These are phyloP conservation scores for Pterocarpus santalinus DNA, from an alignment of 306 rosid genomes.

Conservation along the genomic window DNA sequence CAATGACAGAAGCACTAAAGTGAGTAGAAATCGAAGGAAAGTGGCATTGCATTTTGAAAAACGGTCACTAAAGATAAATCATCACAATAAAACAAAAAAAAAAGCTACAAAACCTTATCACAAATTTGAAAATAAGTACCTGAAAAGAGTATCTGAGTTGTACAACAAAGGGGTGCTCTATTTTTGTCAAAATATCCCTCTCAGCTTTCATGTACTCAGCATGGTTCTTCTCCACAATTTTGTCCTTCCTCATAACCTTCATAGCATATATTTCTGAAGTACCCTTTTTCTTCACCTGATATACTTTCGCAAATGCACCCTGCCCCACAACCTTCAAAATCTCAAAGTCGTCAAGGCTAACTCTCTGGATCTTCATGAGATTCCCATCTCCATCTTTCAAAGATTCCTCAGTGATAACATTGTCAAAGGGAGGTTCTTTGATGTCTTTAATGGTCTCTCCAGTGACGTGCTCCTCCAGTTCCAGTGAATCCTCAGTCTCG, in stretches of 20 bases:
- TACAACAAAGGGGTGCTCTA: slow-evolving; percentile 87
- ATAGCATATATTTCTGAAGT: slow-evolving; percentile 93
- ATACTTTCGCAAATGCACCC: slow-evolving; percentile 97
- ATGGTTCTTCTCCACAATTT: slow-evolving; percentile 95
- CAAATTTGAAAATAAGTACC: slow-evolving; percentile 55
- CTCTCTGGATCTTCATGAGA: slow-evolving; percentile 54
- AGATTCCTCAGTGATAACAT: slow-evolving; percentile 46
- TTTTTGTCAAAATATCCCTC: slow-evolving; percentile 86
- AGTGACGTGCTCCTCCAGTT: slow-evolving; percentile 48
- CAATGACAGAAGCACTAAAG: slow-evolving; percentile 1
- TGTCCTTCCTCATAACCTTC: slow-evolving; percentile 99
- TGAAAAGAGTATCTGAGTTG: slow-evolving; percentile 98
- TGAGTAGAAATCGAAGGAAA: neutral
- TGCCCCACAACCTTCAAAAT: slow-evolving; percentile 96
- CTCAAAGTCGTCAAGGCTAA: slow-evolving; percentile 90
- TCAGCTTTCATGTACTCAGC: slow-evolving; percentile 98
- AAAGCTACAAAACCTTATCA: slow-evolving; percentile 4
- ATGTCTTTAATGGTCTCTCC: slow-evolving; percentile 51
- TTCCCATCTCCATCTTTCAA: slow-evolving; percentile 49
- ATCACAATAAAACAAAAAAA: slow-evolving; percentile 5
- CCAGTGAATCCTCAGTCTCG: slow-evolving; percentile 67
- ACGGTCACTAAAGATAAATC: slow-evolving; percentile 13
- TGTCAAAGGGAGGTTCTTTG: slow-evolving; percentile 52
- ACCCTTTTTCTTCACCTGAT: slow-evolving; percentile 93
- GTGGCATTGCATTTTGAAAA: slow-evolving; percentile 19